A percentile compares a stretch with the other conserved stretches of the same genome.
These are phyloP conservation scores for Przewalskia tangutica DNA, from an alignment of 257 asterid species.

Conservation along the genomic window DNA sequence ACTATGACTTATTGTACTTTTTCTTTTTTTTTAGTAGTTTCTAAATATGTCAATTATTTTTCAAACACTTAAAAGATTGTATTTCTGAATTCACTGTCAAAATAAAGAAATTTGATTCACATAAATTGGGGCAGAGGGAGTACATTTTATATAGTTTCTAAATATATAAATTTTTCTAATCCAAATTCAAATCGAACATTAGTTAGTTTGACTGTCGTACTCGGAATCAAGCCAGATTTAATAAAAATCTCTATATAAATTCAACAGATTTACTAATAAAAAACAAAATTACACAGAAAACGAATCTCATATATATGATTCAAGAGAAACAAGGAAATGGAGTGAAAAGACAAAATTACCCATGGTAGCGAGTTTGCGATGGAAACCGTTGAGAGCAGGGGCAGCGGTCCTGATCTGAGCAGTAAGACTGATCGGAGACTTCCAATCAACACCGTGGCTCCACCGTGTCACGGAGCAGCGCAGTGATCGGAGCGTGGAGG, in stretches of 20 bases:
- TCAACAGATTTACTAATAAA: neutral
- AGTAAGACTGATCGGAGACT: conserved; percentile 51
- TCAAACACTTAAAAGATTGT: no score
- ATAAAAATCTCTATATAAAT: neutral
- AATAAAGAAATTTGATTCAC: no score
- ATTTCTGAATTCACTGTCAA: no score
- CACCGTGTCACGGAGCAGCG: conserved; percentile 47
- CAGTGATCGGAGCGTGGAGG: conserved; percentile 23
- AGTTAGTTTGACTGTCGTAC: no score
- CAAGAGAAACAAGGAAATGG: neutral
- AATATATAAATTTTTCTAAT: no score
- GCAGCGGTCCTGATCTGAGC: conserved; percentile 78
- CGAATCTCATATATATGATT: neutral
- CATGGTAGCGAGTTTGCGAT: conserved; percentile 79
- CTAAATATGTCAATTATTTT: no score
- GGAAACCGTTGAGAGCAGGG: conserved; percentile 27
- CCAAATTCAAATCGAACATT: no score
- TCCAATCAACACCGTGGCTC: conserved; percentile 93
- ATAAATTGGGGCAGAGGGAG: no score
- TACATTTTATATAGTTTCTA: no score
- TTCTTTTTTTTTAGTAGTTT: no score
- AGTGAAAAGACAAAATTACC: conserved; percentile 24
- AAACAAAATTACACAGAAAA: conserved; percentile 10
- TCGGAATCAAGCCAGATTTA: no score
- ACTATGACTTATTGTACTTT: no score